These are phyloP conservation scores for Leishmania lainsoni DNA, from an alignment of 208 protist genomes.

Conservation along the genomic window DNA sequence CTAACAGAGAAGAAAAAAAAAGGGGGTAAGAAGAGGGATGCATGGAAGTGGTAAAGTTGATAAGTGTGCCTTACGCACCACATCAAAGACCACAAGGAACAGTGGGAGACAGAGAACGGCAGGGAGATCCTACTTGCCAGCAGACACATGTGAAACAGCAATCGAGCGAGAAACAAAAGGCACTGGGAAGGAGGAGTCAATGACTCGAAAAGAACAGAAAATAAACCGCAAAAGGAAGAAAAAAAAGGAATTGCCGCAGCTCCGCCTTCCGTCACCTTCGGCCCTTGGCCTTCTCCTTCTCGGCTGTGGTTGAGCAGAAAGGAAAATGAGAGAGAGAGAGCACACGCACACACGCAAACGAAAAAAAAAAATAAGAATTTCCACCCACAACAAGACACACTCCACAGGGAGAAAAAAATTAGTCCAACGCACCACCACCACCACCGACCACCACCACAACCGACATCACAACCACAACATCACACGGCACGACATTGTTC, in stretches of 20 bases:
- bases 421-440: no score
- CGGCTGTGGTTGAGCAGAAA: background rate
- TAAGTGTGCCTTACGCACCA: background rate
- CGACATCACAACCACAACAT: no score
- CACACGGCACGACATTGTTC: background rate
- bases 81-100: background rate
- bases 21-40: slow-evolving; percentile 1
- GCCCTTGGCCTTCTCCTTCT: background rate
- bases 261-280: background rate
- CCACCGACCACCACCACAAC: no score
- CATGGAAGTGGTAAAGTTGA: background rate
- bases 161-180: background rate
- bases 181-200: background rate
- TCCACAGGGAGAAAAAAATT: background rate
- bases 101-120: background rate
- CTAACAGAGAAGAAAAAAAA: background rate
- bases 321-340: background rate
- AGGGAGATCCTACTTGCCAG: background rate
- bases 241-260: background rate
- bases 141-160: background rate
- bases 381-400: no score
- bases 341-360: background rate
- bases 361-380: background rate
- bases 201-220: background rate
- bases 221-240: background rate